Base-by-base conservation (phyloP, 2,329 filamentous ascomycete species). In the Fusarium continuum region DNA sequence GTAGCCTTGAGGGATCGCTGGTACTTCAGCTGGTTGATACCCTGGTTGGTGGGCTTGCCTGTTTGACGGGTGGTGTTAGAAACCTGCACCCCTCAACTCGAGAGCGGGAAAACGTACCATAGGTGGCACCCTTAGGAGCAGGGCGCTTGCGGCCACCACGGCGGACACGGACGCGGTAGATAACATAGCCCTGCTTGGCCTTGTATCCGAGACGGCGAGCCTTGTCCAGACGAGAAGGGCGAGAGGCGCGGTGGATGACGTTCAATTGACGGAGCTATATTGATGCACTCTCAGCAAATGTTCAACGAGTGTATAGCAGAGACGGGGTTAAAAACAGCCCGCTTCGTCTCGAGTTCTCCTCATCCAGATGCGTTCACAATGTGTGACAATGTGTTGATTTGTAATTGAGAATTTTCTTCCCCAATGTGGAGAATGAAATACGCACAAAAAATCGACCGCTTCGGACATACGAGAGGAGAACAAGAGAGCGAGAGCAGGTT, bases 21-120 rank as follows among this genome's bases (percentile, higher is more conserved):
- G 91, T 98, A 99, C 89, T 99, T 99, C 81, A 99, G 93, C 88
- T 99, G 95, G 90, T 99, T 99, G 76, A 99, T 88, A 92, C 95
- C 95, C 89, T 97, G 93, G 92, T 98, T 99, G 90, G 95, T 99
- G 81, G 95, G 95, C 88, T 99, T 99, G 89, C 95, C 93, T 97
- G 78, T 79, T 66, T 29, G 54, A 55, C 22, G 19, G 46, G 10
- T 4, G 11, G 19, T 17, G 67, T 74, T 67, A 73, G 67, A 56
- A 47, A 25, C 31, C n/a, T 22, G 28, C n/a, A 11, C 19, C 8
- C 8, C n/a, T 46, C 17, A 28, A n/a, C 31, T 13, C 10, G 13
- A 4, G 16, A n/a, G 16, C 14, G 10, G 26, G 25, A 19, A 46
- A 71, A 78, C 91, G 76, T 88, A 97, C 93, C 95, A 82, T 95